A percentile compares a stretch with the other conserved stretches of the same genome.
Conservation (phyloP, 371 early-diverging fungal species). For the Blyttiomyces sp. region DNA sequence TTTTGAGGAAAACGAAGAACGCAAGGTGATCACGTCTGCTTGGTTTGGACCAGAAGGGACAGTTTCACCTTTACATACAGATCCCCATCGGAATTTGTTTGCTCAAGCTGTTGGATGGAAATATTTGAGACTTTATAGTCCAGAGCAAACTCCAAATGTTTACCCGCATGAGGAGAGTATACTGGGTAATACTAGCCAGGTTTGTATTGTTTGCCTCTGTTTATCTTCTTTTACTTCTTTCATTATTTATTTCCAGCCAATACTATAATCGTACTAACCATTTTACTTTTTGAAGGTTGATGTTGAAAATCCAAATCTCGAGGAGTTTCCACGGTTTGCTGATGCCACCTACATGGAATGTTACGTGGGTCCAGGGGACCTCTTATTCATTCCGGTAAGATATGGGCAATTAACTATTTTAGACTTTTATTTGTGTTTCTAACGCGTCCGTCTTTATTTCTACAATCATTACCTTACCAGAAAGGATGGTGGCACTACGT, state of each 20-base stretch:
- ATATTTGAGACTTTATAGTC: slow-evolving; percentile 69
- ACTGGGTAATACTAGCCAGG: slow-evolving; percentile 77
- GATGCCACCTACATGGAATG: slow-evolving; percentile 65
- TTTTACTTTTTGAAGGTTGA: slow-evolving; percentile 54
- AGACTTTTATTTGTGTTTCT: not conserved
- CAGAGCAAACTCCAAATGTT: slow-evolving; percentile 52
- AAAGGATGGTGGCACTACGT: slow-evolving; percentile 91
- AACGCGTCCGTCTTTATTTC: not conserved
- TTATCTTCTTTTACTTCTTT: not conserved
- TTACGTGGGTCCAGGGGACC: slow-evolving; percentile 71
- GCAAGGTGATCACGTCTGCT: slow-evolving; percentile 59
- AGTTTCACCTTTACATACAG: slow-evolving; percentile 84
- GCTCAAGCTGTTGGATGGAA: slow-evolving; percentile 87
- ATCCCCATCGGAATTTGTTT: slow-evolving; percentile 79
- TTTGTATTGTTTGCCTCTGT: slow-evolving; percentile 20
- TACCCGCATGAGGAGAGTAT: slow-evolving; percentile 56
- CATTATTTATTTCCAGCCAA: not conserved
- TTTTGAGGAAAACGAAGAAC: slow-evolving; percentile 15
- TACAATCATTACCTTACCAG: slow-evolving; percentile 31
- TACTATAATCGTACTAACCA: not conserved
- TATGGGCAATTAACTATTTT: no score
- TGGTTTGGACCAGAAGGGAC: slow-evolving; percentile 91
- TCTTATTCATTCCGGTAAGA: slow-evolving; percentile 87
- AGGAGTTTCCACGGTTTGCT: slow-evolving; percentile 50
- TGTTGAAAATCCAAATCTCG: slow-evolving; percentile 59